Percentiles rank a stretch among this genome's conserved stretches.
These are phyloP conservation scores for Eucalyptus fibrosa DNA, from an alignment of 345 rosid species.

Conservation along the genomic window DNA sequence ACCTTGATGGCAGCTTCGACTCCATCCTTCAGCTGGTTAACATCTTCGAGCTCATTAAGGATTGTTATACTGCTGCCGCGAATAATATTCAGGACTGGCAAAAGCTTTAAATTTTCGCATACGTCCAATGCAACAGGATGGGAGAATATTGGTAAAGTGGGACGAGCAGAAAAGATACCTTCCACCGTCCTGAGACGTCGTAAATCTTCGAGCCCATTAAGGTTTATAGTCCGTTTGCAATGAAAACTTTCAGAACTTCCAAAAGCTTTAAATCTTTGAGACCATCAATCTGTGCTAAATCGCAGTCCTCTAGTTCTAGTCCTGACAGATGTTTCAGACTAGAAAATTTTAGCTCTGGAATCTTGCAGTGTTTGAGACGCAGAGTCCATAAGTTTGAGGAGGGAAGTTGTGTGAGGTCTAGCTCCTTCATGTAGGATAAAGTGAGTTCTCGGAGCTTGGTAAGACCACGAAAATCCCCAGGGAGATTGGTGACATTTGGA, in stretches of 20 bases:
- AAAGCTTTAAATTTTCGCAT: neutral
- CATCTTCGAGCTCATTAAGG: too few relatives aligned
- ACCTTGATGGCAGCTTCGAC: too few relatives aligned
- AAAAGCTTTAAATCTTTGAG: neutral
- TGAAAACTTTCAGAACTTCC: neutral
- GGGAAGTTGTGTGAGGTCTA: neutral
- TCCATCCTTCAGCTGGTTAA: too few relatives aligned
- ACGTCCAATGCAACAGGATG: neutral
- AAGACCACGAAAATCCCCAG: neutral
- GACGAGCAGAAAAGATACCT: neutral
- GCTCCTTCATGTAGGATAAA: neutral
- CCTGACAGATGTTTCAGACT: neutral
- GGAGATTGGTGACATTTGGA: neutral
- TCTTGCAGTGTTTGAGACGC: neutral
- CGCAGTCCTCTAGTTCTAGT: neutral
- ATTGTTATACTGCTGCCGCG: too few relatives aligned
- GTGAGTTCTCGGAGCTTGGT: neutral
- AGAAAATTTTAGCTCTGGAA: neutral
- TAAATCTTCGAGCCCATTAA: neutral
- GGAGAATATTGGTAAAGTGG: neutral
- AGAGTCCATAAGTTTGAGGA: neutral
- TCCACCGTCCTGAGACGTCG: neutral
- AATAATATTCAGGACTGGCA: too few relatives aligned
- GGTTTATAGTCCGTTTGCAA: neutral
- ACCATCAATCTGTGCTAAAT: neutral